These are phyloP conservation scores for Nemania sp. DNA, from an alignment of 2,329 filamentous ascomycete genomes.

Conservation along the genomic window DNA sequence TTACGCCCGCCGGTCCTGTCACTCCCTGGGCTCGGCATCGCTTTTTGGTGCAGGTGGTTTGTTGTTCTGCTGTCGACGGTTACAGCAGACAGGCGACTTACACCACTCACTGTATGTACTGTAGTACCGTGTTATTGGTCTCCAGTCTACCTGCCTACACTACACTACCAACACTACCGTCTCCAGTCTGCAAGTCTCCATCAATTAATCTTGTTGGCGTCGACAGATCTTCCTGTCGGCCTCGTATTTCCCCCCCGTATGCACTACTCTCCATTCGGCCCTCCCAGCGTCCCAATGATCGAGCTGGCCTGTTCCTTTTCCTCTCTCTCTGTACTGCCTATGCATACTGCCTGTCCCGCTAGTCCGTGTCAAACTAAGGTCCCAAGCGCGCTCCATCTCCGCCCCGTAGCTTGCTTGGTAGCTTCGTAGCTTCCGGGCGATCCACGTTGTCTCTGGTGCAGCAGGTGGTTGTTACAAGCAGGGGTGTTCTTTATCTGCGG, in stretches of 20 bases:
- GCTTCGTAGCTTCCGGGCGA: constrained; percentile 21
- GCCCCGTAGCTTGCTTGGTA: constrained; percentile 7
- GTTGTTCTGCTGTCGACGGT: constrained; percentile 7
- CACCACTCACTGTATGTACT: no score
- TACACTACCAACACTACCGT: no score
- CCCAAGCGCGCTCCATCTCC: constrained; percentile 14
- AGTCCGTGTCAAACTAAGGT: constrained; percentile 7
- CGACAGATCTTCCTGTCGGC: constrained; percentile 16
- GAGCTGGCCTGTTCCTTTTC: background rate
- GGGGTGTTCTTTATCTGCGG: constrained; percentile 18
- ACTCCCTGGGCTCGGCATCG: constrained; percentile 20
- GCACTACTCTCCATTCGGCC: constrained; percentile 20
- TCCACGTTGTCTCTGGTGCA: constrained; percentile 13
- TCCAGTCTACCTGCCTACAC: no score
- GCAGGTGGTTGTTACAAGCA: constrained; percentile 21
- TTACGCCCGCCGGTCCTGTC: constrained; percentile 16
- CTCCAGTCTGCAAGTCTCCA: background rate
- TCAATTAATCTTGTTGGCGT: constrained; percentile 18
- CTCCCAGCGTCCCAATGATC: constrained; percentile 13
- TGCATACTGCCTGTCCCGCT: background rate
- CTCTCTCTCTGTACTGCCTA: background rate
- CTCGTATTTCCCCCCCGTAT: constrained; percentile 17
- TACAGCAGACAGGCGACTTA: no score
- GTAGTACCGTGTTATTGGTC: background rate
- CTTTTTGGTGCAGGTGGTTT: background rate